Percentiles rank a stretch among this genome's conserved stretches.
phyloP scores from a whole-genome alignment of 2,329 filamentous ascomycete species.

The Penicillium nordicum region DNA sequence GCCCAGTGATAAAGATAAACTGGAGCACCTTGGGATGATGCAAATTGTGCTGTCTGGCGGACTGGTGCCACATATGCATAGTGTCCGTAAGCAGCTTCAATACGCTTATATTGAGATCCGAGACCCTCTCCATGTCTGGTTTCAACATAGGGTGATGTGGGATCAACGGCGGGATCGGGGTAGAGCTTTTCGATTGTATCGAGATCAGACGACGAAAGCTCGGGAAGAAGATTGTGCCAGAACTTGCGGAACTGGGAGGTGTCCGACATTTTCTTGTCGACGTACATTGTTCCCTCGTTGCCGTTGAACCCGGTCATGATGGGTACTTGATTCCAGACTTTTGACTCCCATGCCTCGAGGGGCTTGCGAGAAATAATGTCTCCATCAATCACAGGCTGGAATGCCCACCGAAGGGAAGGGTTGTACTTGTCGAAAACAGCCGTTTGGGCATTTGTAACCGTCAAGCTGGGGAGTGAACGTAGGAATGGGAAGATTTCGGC shows the following conservation, averaged over 20 bases:
- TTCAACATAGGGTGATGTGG: constrained; percentile 27
- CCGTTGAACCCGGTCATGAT: constrained; percentile 69
- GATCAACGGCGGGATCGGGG: constrained; percentile 52
- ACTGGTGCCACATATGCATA: constrained; percentile 51
- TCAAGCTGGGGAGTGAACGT: constrained; percentile 36
- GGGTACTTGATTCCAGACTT: constrained; percentile 55
- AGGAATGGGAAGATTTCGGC: constrained; percentile 42
- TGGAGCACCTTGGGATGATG: constrained; percentile 33
- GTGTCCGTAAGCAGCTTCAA: constrained; percentile 49
- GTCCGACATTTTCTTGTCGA: constrained; percentile 50
- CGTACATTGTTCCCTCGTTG: constrained; percentile 66
- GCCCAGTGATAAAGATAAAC: constrained; percentile 57
- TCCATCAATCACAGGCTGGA: constrained; percentile 66
- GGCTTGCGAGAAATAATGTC: constrained; percentile 58
- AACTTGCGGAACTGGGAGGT: constrained; percentile 57
- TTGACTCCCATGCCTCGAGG: constrained; percentile 56
- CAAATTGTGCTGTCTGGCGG: constrained; percentile 45
- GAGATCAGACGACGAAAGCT: constrained; percentile 53
- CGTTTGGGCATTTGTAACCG: constrained; percentile 41
- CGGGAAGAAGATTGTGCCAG: constrained; percentile 60
- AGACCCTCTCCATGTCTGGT: constrained; percentile 29
- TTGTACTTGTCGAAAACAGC: constrained; percentile 48
- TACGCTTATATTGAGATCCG: constrained; percentile 52
- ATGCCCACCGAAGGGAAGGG: constrained; percentile 53
- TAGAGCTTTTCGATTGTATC: constrained; percentile 58